Percentiles rank a stretch among this genome's conserved stretches.
Evolutionary conservation across 2,329 filamentous ascomycete species (phyloP).

Genomic region (Bipolaris zeicola): DNA sequence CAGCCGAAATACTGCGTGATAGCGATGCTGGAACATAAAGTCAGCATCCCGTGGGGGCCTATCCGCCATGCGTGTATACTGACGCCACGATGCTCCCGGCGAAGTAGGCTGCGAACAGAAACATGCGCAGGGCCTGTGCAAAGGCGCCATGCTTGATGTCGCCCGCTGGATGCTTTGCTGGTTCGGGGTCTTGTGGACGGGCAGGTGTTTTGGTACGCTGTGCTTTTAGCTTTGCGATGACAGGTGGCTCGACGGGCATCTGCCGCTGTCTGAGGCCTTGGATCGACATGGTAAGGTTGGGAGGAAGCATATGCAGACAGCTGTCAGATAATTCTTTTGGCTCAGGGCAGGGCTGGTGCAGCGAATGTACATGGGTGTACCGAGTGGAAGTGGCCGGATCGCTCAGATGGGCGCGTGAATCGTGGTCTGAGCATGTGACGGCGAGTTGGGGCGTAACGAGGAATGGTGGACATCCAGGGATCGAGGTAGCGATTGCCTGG

Average conservation of each 20-base stretch:
- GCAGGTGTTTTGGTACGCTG: slow-evolving; percentile 18
- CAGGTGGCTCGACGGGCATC: slow-evolving; percentile 32
- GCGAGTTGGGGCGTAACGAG: slow-evolving; percentile 12
- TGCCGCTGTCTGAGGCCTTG: slow-evolving; percentile 42
- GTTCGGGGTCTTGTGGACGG: slow-evolving; percentile 4
- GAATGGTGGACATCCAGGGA: slow-evolving; percentile 10
- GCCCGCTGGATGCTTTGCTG: slow-evolving; percentile 41
- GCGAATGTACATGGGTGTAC: slow-evolving; percentile 18
- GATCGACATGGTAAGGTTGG: slow-evolving; percentile 32
- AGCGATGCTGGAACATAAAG: slow-evolving; percentile 52
- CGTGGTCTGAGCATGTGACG: slow-evolving; percentile 13
- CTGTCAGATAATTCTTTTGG: background rate
- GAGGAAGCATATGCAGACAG: slow-evolving; percentile 7
- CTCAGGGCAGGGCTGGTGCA: slow-evolving; percentile 7
- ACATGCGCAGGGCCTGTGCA: slow-evolving; percentile 52
- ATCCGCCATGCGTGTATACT: slow-evolving; percentile 24
- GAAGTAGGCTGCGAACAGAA: slow-evolving; percentile 55
- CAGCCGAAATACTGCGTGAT: slow-evolving; percentile 73
- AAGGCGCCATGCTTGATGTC: slow-evolving; percentile 51
- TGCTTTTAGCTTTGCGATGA: slow-evolving; percentile 21
- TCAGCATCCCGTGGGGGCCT: slow-evolving; percentile 30
- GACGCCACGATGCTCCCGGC: slow-evolving; percentile 50
- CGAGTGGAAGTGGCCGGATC: slow-evolving; percentile 4
- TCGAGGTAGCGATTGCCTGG: background rate
- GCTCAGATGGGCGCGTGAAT: slow-evolving; percentile 22